Conservation (phyloP, 176 grass and related monocot species). For the Paspalum notatum region DNA sequence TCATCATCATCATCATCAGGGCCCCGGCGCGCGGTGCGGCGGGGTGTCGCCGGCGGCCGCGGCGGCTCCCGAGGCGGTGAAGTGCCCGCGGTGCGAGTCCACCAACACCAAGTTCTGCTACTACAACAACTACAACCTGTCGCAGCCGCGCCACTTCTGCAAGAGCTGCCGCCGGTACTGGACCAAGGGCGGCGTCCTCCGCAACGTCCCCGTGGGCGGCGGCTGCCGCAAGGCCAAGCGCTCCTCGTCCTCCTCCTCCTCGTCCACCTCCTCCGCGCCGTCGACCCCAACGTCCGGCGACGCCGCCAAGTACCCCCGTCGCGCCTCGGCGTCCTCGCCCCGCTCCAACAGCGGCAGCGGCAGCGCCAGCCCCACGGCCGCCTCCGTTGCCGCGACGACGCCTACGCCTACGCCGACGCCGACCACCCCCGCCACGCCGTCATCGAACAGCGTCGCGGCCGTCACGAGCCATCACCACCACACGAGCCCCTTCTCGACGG, state of each 20-base stretch:
- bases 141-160: conserved; percentile 96
- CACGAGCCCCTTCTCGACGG: conserved; percentile 30
- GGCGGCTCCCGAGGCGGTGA: conserved; percentile 58
- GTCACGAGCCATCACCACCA: not conserved
- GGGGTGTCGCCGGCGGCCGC: not conserved
- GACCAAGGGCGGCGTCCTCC: conserved; percentile 87
- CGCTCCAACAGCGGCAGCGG: conserved; percentile 39
- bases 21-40: conserved; percentile 34
- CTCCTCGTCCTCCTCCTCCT: conserved; percentile 22
- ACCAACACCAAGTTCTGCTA: conserved; percentile 99
- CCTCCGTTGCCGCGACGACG: not conserved
- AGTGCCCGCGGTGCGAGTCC: conserved; percentile 93
- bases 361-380: conserved; percentile 42
- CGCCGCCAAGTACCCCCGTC: conserved; percentile 45
- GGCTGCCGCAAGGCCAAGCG: conserved; percentile 80
- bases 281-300: conserved; percentile 27
- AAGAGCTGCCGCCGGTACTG: conserved; percentile 97
- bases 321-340: conserved; percentile 33
- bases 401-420: not conserved
- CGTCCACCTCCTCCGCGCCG: conserved; percentile 22
- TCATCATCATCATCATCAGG: not conserved
- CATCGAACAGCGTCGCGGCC: conserved; percentile 12
- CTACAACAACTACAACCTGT: conserved; percentile 98
- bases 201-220: conserved; percentile 90
- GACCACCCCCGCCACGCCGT: conserved; percentile 13